Conservation (phyloP, 768 basidiomycete species). For the Royoungia palumana region DNA sequence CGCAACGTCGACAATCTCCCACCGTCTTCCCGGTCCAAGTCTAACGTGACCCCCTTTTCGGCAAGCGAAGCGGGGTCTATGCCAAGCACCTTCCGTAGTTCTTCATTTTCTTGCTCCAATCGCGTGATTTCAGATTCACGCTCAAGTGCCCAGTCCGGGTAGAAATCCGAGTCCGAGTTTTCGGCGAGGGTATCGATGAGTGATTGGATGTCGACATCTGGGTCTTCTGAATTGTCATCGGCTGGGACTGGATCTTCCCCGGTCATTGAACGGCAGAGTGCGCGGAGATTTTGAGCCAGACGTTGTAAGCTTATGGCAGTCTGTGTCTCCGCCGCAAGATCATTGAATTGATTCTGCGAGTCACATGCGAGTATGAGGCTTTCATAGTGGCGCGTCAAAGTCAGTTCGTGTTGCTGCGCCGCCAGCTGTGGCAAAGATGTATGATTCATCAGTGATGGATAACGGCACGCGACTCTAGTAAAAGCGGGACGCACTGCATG, state of each 20-base stretch:
- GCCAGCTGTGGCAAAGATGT: conserved; percentile 54
- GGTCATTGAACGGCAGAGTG: conserved; percentile 64
- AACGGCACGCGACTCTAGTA: not conserved
- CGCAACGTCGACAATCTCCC: conserved; percentile 30
- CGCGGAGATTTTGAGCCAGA: conserved; percentile 66
- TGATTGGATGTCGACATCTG: conserved; percentile 39
- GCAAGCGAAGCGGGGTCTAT: conserved; percentile 61
- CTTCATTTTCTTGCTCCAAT: conserved; percentile 79
- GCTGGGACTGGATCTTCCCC: conserved; percentile 49
- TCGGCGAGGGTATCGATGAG: conserved; percentile 45
- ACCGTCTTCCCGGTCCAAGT: conserved; percentile 45
- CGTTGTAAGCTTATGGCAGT: conserved; percentile 67
- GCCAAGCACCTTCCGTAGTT: conserved; percentile 68
- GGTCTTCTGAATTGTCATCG: conserved; percentile 28
- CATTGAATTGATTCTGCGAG: conserved; percentile 49
- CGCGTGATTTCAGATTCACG: conserved; percentile 84
- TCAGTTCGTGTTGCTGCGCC: conserved; percentile 88
- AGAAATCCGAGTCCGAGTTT: conserved; percentile 36
- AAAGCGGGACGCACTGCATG: conserved; percentile 64
- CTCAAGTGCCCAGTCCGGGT: conserved; percentile 82
- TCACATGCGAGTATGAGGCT: conserved; percentile 67
- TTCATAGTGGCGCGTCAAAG: conserved; percentile 88
- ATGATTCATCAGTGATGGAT: conserved; percentile 6
- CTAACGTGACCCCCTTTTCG: conserved; percentile 50
- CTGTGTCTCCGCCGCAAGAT: conserved; percentile 57